Evolutionary conservation across 2,329 filamentous ascomycete genomes (phyloP).

Genomic region (Fusarium cyanostomum): DNA sequence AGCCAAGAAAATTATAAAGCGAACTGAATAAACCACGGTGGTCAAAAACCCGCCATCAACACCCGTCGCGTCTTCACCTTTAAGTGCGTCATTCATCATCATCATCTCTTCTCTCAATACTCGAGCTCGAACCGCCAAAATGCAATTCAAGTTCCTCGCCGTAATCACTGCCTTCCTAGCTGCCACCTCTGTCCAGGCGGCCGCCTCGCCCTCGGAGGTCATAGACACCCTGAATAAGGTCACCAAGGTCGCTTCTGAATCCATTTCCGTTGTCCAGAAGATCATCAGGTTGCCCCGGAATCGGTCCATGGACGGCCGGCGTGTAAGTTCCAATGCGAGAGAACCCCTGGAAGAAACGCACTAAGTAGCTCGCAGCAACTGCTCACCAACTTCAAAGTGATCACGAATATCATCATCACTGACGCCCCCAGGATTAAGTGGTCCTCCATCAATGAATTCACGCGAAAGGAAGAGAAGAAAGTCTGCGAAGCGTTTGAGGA

Average conservation of each 20-base stretch:
- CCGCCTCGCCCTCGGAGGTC: background rate
- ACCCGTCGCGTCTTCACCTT: background rate
- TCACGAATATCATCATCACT: background rate
- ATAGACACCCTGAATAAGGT: background rate
- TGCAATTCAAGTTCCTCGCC: slow-evolving; percentile 34
- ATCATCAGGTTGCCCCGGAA: background rate
- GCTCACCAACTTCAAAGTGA: background rate
- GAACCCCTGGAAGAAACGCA: background rate
- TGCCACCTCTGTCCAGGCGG: slow-evolving; percentile 18
- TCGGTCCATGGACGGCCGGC: background rate
- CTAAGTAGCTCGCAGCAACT: background rate
- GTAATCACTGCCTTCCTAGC: slow-evolving; percentile 27
- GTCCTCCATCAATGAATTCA: background rate
- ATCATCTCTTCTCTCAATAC: background rate
- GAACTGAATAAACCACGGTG: too few relatives aligned
- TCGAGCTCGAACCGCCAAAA: background rate
- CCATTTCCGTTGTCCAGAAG: background rate
- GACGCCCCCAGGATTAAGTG: too few relatives aligned
- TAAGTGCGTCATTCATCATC: too few relatives aligned
- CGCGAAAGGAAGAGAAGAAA: background rate
- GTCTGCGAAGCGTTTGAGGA: background rate
- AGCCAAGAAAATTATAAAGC: too few relatives aligned
- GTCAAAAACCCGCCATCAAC: background rate
- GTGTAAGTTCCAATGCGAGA: background rate
- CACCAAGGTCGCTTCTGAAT: background rate